Conservation (phyloP, 306 rosid species). For the Lathyrus oleraceus region DNA sequence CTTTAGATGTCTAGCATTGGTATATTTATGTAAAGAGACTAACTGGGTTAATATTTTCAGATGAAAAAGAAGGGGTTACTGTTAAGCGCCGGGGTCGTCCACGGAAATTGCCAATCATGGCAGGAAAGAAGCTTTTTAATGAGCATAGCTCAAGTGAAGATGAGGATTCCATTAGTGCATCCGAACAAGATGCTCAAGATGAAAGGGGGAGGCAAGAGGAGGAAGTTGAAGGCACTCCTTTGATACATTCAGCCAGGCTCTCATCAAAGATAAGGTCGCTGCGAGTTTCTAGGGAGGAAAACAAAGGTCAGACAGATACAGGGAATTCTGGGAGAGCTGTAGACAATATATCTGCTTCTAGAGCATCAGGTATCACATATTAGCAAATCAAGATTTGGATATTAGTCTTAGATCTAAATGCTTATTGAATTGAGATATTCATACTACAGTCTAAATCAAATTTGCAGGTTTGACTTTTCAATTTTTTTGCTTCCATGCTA, state of each 20-base stretch:
- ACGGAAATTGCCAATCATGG: conserved; percentile 61
- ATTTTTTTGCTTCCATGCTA: conserved; percentile 20
- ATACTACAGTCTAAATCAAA: neutral
- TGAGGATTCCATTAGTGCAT: conserved; percentile 85
- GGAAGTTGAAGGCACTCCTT: conserved; percentile 73
- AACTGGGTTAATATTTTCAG: conserved; percentile 47
- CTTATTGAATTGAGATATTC: conserved; percentile 8
- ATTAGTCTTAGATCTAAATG: conserved; percentile 15
- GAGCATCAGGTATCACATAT: conserved; percentile 51
- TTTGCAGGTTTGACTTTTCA: conserved; percentile 13
- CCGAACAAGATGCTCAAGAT: conserved; percentile 71
- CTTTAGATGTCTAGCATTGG: conserved; percentile 25
- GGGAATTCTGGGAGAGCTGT: conserved; percentile 46
- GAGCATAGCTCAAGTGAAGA: conserved; percentile 82
- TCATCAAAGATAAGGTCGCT: conserved; percentile 76
- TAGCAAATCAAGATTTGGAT: conserved; percentile 13
- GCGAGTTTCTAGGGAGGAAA: conserved; percentile 68
- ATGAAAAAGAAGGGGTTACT: conserved; percentile 73
- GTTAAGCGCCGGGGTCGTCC: conserved; percentile 91
- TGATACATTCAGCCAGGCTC: conserved; percentile 72
- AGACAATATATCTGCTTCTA: conserved; percentile 55
- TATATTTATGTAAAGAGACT: conserved; percentile 19
- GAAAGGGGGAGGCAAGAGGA: conserved; percentile 66
- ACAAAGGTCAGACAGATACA: conserved; percentile 45
- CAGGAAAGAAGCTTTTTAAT: conserved; percentile 86